Conservation (phyloP, 805 yeast genomes). For the Hanseniaspora mollemarum region DNA sequence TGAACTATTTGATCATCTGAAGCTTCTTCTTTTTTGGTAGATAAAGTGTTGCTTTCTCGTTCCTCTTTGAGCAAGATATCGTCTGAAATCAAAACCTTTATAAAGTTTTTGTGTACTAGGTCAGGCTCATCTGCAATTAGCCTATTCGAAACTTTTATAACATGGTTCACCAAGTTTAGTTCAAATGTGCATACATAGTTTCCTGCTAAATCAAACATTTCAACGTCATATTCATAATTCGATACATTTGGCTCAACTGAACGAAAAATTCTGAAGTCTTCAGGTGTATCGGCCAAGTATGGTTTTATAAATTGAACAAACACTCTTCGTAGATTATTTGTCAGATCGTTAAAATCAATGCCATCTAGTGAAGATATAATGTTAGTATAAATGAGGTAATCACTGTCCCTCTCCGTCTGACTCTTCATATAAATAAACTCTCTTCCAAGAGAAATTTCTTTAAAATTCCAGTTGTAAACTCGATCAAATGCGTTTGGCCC, state of each 20-base stretch:
- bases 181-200: constrained; percentile 21
- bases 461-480: background rate
- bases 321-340: background rate
- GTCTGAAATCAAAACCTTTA: background rate
- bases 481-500: background rate
- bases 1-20: background rate
- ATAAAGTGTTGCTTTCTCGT: background rate
- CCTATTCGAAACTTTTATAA: constrained; percentile 4
- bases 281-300: background rate
- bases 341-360: background rate
- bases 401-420: background rate
- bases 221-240: constrained; percentile 24
- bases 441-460: constrained; percentile 1
- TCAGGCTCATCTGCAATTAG: background rate
- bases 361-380: background rate
- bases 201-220: constrained; percentile 25
- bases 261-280: constrained; percentile 19
- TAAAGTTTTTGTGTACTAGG: background rate
- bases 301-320: background rate
- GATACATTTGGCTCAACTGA: background rate
- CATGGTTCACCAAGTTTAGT: constrained; percentile 5
- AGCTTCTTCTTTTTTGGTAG: background rate
- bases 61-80: background rate
- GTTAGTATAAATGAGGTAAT: constrained; percentile 4
- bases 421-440: constrained; percentile 9